Evolutionary conservation across 768 basidiomycete genomes (phyloP), one percentile per base, ranked within the genome.

Genomic region (Suillus sp.): DNA sequence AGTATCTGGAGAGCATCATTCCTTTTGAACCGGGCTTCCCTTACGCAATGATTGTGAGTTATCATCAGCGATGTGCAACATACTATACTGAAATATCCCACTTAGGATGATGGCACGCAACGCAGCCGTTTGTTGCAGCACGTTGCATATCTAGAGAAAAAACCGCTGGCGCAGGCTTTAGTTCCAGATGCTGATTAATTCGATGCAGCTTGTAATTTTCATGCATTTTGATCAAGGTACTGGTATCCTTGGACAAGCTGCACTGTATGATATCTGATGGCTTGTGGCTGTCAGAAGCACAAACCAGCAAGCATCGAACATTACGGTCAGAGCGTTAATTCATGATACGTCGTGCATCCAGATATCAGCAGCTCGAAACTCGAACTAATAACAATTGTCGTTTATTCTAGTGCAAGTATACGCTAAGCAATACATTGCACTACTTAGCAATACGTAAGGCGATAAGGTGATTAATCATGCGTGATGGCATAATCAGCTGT

Each of bases 1-100:
- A 74, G 25, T 76, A 71, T 50, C 65, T 86, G 27, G 84, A 86
- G 58, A 69, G 72, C 32, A 71, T 73, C 10, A 61, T 77, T 4
- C 77, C 79, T 0, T 83, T 86, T 65, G 77, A 83, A 54, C 63
- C 68, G 8, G 85, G 84, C 7, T 86, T 86, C 74, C 77, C 76
- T 1, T 48, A 65, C 56, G 57, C 50, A 32, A 13, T 71, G n/a
- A 60, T 77, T 20, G 75, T 78, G 47, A 66, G 77, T 71, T 18
- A 45, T 34, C 18, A 10, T 67, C 30, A 16, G 22, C 38, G 10
- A 42, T 22, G 3, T 18, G 38, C 38, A 8, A 42, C 22, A 5
- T 18, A 34, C 8, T 11, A 40, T 16, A 22, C 68, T 63, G 50
- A 66, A 22, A 6, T 25, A 30, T 53, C 13, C 3, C 47, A 34